Conservation (phyloP, 164 flowering plant genomes). For the Macadamia integrifolia region DNA sequence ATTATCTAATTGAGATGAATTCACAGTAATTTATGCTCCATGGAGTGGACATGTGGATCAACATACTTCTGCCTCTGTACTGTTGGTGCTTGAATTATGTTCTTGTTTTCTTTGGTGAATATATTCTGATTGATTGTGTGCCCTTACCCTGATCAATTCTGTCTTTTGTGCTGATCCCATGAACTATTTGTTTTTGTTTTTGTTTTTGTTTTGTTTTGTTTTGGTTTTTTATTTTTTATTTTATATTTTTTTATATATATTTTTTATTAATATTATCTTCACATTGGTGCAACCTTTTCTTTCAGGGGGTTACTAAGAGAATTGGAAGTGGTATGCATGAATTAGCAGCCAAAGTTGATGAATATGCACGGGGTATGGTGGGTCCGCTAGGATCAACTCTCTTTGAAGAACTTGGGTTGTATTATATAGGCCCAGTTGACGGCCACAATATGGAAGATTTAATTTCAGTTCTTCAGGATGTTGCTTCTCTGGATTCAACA, state of each 20-base stretch:
- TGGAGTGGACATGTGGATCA: background rate
- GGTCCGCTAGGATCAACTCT: constrained; percentile 85
- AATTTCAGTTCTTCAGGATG: constrained; percentile 69
- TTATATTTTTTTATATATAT: too few relatives aligned
- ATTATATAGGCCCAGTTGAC: constrained; percentile 91
- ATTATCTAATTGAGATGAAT: too few relatives aligned
- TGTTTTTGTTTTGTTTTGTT: background rate
- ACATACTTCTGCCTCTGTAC: background rate
- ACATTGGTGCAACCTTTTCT: background rate
- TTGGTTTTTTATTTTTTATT: too few relatives aligned
- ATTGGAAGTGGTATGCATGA: constrained; percentile 82
- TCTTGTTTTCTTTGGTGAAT: background rate
- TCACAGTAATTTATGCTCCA: background rate
- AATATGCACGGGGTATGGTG: constrained; percentile 90
- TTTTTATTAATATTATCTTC: too few relatives aligned
- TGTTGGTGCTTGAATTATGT: background rate
- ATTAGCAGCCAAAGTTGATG: constrained; percentile 90
- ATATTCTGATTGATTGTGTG: background rate
- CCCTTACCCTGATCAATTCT: background rate
- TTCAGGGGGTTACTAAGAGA: constrained; percentile 75
- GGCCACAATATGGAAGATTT: constrained; percentile 94
- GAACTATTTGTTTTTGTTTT: constrained; percentile 1
- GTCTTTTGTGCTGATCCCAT: background rate
- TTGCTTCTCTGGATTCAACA: constrained; percentile 73
- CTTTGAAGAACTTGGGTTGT: constrained; percentile 92